phyloP scores from a whole-genome alignment of 2,329 filamentous ascomycete species.

The Penicillium hesseltinei region DNA sequence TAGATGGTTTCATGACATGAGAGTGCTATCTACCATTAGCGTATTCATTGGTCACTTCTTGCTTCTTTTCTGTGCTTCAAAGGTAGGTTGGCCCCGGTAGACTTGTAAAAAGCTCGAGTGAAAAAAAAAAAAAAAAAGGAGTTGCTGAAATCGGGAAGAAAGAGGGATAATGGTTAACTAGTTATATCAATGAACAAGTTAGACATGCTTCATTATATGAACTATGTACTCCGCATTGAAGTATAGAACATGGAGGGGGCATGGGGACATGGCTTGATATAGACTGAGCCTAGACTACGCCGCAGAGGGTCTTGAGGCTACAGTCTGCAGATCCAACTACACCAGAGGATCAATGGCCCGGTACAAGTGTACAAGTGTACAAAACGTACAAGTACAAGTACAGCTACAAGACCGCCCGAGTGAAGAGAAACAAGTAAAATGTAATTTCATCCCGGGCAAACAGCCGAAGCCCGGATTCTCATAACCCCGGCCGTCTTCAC shows the following conservation, averaged over 20 bases:
- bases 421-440: conserved; percentile 28
- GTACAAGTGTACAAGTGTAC: neutral
- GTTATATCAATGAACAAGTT: neutral
- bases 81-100: too few relatives aligned
- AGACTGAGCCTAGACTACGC: conserved; percentile 3
- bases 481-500: conserved; percentile 25
- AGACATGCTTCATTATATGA: neutral
- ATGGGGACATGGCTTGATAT: neutral
- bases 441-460: conserved; percentile 28
- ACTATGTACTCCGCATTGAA: neutral
- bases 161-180: too few relatives aligned
- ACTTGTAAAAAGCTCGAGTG: too few relatives aligned
- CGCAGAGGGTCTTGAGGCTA: neutral
- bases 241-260: neutral
- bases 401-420: conserved; percentile 7
- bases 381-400: neutral
- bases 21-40: too few relatives aligned
- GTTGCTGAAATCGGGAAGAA: too few relatives aligned
- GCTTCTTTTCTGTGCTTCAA: too few relatives aligned
- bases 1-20: too few relatives aligned
- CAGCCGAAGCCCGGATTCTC: conserved; percentile 28
- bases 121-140: too few relatives aligned
- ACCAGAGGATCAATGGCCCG: neutral
- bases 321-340: neutral
- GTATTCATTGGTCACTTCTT: too few relatives aligned